Evolutionary conservation across 2,329 filamentous ascomycete species (phyloP), one percentile per base, ranked within the genome.

Genomic region (Pseudopithomyces chartarum): DNA sequence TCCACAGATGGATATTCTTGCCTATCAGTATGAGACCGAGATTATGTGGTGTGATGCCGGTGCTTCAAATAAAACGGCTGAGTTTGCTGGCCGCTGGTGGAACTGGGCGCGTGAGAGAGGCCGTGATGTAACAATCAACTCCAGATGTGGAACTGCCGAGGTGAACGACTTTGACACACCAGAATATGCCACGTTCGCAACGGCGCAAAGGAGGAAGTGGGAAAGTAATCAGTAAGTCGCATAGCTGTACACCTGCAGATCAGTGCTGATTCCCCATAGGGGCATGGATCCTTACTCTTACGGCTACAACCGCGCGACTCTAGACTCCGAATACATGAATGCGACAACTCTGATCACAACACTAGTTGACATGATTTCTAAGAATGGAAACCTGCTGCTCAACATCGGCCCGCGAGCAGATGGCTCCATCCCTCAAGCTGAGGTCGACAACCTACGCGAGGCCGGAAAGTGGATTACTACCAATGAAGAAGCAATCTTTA

Each of bases 281-380:
- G 85, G 85, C 38, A 84, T 87, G 82, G 85, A 87, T 61, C 84
- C 85, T 0, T 86, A 78, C 63, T 80, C 76, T 58, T 87, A 87
- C 62, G 84, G 84, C 3, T 87, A 83, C 71, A 87, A 87, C 65
- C 75, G 80, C 7, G 83, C 83, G 1, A 87, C 84, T 0, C 76
- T 80, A 0, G 64, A 73, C 2, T 66, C 62, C 1, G 75, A 74
- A 7, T 86, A 86, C 66, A 82, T 87, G 79, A 84, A 81, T 38
- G 80, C 83, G 0, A 74, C 67, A 6, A 76, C 71, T 0, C 75
- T 87, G 23, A 74, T 86, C 0, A 71, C 73, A 12, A 76, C 73
- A 4, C 76, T 85, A 0, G 76, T 84, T 3, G 82, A 85, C 56
- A 84, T 84, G 61, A 77, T 83, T 0, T 76, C 75, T 55, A 85